phyloP scores from a whole-genome alignment of 345 rosid genomes.

The Rhodomyrtus tomentosa region DNA sequence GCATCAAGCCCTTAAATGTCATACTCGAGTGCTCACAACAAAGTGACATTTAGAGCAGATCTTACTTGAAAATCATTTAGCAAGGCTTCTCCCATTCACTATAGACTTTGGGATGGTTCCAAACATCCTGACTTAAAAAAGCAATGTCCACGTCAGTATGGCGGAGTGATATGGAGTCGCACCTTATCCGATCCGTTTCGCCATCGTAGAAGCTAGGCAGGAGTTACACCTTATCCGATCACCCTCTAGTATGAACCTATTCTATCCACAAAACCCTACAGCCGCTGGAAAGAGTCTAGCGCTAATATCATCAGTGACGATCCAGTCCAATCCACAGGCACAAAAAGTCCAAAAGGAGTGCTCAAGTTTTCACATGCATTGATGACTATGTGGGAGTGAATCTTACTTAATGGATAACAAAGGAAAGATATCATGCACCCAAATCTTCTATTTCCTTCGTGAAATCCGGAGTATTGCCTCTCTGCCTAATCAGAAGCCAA shows the following conservation, averaged over 20 bases:
- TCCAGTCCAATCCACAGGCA: background rate
- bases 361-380: background rate
- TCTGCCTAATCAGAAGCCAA: background rate
- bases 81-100: background rate
- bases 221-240: background rate
- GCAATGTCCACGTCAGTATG: background rate
- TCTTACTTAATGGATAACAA: background rate
- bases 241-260: background rate
- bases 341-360: background rate
- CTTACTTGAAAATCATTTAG: background rate
- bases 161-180: background rate
- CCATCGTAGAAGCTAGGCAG: background rate
- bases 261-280: background rate
- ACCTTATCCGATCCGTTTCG: background rate
- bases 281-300: background rate
- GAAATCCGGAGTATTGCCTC: background rate
- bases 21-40: background rate
- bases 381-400: background rate
- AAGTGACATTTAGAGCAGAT: background rate
- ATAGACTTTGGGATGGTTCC: background rate
- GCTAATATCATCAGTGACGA: background rate
- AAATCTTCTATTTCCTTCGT: background rate
- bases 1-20: background rate
- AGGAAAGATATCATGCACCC: background rate
- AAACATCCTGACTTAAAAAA: background rate